Base-by-base conservation (phyloP, 2,329 filamentous ascomycete genomes). In the Fusarium sp. region DNA sequence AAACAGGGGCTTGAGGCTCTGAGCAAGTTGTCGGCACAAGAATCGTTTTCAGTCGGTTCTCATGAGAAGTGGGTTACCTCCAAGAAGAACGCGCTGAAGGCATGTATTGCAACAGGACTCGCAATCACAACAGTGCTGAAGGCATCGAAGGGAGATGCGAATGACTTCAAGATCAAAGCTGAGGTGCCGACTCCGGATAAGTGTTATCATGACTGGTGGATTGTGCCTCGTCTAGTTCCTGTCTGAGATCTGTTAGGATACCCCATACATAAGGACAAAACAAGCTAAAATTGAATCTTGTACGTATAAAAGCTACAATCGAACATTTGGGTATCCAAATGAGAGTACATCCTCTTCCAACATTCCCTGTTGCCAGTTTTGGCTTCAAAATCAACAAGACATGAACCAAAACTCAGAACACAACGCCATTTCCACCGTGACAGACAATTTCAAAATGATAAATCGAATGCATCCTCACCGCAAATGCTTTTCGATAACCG, bases 41-140 rank as follows among this genome's bases (percentile, higher is more conserved):
- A 87, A 35, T 83, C 85, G 3, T 90, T 88, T 64, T 84, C 83
- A 11, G 80, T 83, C 29, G 84, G 85, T 11, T 85, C 83, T 42
- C 84, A 91, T 69, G 85, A 85, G 13, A 84, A 87, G 55, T 94
- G 91, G 90, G 75, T 84, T 18, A 80, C 80, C 21, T 83, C 87
- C 21, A 81, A 86, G 13, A 90, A 88, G 75, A 84, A 86, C 62
- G 85, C 84, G 11, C 82, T 91, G 71, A 88, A 88, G 72, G 87
- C 90, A n/a, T 90, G 88, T 68, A 93, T 94, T 63, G 88, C 88
- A 11, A 84, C 90, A 1, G 88, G 87, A 8, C 85, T 94, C 65
- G 87, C 89, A 1, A 84, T 92, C 41, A 83, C 84, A 23, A 83
- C 82, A 2, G 76, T 91, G 46, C 85, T 84, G 72, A 90, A 88